Conservation (phyloP, 2,329 filamentous ascomycete genomes). For the Penicillium sp. region DNA sequence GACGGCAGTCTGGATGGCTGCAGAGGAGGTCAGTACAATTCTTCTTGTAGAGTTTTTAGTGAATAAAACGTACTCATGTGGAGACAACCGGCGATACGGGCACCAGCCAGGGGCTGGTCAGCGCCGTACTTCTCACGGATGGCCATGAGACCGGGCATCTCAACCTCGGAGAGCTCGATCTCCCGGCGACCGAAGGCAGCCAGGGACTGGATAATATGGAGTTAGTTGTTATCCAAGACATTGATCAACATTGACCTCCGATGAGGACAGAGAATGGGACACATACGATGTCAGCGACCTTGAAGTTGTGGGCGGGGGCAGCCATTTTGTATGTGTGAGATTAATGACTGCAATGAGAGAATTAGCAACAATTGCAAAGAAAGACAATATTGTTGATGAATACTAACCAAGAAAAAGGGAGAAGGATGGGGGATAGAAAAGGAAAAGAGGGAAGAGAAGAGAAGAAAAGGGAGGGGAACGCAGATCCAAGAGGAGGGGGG, state of each 20-base stretch:
- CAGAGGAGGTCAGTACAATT: slow-evolving; percentile 8
- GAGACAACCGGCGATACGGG: slow-evolving; percentile 94
- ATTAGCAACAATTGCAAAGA: slow-evolving; percentile 11
- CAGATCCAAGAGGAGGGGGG: slow-evolving; percentile 15
- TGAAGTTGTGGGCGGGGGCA: slow-evolving; percentile 90
- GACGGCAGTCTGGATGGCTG: slow-evolving; percentile 96
- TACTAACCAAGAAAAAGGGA: slow-evolving; percentile 14
- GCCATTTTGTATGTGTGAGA: slow-evolving; percentile 49
- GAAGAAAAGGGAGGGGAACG: slow-evolving; percentile 11
- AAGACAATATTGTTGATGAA: slow-evolving; percentile 1
- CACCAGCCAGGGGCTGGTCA: slow-evolving; percentile 92
- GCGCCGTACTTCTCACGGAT: slow-evolving; percentile 86
- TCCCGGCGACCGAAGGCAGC: slow-evolving; percentile 98
- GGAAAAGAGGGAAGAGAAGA: slow-evolving; percentile 11
- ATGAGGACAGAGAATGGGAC: neutral
- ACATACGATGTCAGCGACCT: slow-evolving; percentile 89
- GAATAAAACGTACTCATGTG: slow-evolving; percentile 76
- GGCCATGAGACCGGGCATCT: slow-evolving; percentile 98
- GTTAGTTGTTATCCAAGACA: slow-evolving; percentile 13
- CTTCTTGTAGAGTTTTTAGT: neutral
- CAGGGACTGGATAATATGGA: slow-evolving; percentile 58
- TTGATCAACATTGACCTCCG: neutral
- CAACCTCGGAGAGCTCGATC: slow-evolving; percentile 94
- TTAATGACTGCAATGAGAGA: slow-evolving; percentile 7
- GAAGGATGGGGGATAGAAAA: slow-evolving; percentile 13